phyloP scores from a whole-genome alignment of 164 flowering plant genomes.

The Tinospora cordifolia region DNA sequence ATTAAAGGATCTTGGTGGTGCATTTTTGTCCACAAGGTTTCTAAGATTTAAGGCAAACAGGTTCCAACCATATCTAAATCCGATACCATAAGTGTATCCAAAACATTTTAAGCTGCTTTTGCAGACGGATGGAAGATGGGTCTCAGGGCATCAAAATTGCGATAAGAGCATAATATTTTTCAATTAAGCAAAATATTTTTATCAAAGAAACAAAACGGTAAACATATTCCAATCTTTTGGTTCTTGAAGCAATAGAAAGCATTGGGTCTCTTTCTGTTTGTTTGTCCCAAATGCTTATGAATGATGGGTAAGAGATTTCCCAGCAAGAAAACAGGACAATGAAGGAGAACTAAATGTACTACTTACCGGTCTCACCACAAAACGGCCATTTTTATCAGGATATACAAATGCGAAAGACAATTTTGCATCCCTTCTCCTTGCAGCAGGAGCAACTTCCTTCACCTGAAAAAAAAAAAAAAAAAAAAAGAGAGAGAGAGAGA shows the following conservation, averaged over 20 bases:
- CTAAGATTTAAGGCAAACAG: too few relatives aligned
- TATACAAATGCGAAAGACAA: slow-evolving; percentile 93
- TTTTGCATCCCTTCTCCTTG: slow-evolving; percentile 83
- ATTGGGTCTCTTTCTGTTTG: background rate
- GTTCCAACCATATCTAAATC: background rate
- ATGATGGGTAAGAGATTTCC: background rate
- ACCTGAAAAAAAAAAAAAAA: slow-evolving; percentile 54
- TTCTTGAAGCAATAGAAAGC: background rate
- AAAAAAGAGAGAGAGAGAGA: too few relatives aligned
- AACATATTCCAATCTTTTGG: background rate
- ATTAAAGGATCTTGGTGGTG: background rate
- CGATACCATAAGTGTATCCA: background rate
- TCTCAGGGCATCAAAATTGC: background rate
- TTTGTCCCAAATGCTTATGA: background rate
- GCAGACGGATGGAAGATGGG: background rate
- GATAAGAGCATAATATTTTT: too few relatives aligned
- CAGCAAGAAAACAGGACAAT: background rate
- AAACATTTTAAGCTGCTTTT: background rate
- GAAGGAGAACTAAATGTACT: background rate
- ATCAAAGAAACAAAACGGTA: background rate
- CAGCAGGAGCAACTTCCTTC: slow-evolving; percentile 90
- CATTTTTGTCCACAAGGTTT: too few relatives aligned
- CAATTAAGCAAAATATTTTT: too few relatives aligned
- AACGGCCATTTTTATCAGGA: slow-evolving; percentile 82
- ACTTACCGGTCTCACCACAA: slow-evolving; percentile 59